Conservation (phyloP, 345 rosid species). For the Xanthoceras sorbifolium region DNA sequence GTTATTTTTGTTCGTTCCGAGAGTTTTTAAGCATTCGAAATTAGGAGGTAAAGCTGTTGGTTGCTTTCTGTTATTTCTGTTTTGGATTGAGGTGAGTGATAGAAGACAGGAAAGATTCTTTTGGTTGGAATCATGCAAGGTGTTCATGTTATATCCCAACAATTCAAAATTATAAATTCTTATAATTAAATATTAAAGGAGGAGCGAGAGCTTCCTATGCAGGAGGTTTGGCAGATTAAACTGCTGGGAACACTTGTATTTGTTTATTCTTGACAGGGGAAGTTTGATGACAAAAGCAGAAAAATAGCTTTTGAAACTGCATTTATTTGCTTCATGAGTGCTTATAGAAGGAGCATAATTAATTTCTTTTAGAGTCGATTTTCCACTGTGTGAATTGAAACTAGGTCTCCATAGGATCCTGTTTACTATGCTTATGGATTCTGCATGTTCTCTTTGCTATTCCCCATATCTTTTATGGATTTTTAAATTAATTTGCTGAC, state of each 20-base stretch:
- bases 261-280: not conserved
- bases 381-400: not conserved
- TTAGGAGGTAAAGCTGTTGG: not conserved
- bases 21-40: not conserved
- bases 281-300: not conserved
- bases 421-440: not conserved
- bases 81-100: not conserved
- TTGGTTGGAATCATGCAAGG: not conserved
- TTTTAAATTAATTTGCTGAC: not conserved
- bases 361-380: not conserved
- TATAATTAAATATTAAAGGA: not conserved
- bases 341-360: not conserved
- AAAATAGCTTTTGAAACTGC: not conserved
- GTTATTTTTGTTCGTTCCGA: not conserved
- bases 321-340: not conserved
- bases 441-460: not conserved
- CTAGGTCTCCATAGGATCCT: not conserved
- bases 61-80: not conserved
- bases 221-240: not conserved
- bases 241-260: not conserved
- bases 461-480: not conserved
- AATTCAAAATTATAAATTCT: slow-evolving; percentile 6
- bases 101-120: no score
- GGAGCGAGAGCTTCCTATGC: not conserved
- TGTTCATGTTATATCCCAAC: no score